phyloP scores from a whole-genome alignment of 2,329 filamentous ascomycete genomes.

The Chrysosporium keratinophilum region DNA sequence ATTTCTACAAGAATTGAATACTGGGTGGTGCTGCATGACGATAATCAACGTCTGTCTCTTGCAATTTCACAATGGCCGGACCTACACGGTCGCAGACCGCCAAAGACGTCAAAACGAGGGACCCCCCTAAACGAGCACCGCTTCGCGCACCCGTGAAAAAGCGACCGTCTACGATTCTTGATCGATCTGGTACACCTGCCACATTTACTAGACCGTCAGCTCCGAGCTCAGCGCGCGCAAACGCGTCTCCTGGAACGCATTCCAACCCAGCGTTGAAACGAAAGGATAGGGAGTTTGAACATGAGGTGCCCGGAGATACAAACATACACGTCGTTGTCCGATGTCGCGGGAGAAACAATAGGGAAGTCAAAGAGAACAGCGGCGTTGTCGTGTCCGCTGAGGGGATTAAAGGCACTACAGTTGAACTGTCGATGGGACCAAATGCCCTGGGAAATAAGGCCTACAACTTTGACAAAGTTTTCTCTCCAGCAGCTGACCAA shows the following conservation, averaged over 20 bases:
- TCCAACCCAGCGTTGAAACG: constrained; percentile 59
- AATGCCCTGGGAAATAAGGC: constrained; percentile 90
- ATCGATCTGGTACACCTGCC: constrained; percentile 57
- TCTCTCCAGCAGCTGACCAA: constrained; percentile 89
- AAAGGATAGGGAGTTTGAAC: constrained; percentile 76
- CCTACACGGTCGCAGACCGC: constrained; percentile 13
- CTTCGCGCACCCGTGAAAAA: constrained; percentile 44
- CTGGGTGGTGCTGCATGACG: not conserved
- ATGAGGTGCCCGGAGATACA: constrained; percentile 46
- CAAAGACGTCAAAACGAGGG: constrained; percentile 34
- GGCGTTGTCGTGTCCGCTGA: constrained; percentile 82
- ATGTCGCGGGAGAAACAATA: constrained; percentile 82
- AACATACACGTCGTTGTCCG: constrained; percentile 97
- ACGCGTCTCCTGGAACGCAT: constrained; percentile 36
- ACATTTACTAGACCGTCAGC: constrained; percentile 54
- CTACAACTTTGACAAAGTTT: constrained; percentile 95
- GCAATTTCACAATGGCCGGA: constrained; percentile 13
- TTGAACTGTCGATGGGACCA: constrained; percentile 85
- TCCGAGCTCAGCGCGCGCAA: constrained; percentile 28
- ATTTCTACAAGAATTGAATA: not conserved
- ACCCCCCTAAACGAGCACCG: constrained; percentile 39
- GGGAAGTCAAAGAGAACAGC: constrained; percentile 89
- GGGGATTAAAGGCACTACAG: constrained; percentile 71
- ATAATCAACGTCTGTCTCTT: not conserved
- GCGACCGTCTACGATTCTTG: constrained; percentile 44